These are phyloP conservation scores for Skeletonema grethae DNA, from an alignment of 108 stramenopile genomes.

Conservation along the genomic window DNA sequence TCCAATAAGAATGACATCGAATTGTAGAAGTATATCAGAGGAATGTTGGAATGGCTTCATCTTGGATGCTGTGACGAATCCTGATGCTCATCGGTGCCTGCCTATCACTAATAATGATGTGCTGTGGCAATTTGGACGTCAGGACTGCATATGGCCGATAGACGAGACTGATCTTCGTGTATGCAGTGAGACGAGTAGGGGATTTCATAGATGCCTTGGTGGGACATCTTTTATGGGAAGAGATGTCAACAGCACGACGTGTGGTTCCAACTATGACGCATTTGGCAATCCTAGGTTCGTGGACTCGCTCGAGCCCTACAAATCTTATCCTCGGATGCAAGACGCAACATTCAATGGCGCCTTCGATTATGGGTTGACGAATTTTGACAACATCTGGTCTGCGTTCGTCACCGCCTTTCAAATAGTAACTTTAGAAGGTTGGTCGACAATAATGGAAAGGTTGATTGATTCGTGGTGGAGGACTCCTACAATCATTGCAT, in stretches of 20 bases:
- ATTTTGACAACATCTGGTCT: constrained; percentile 56
- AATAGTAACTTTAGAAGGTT: constrained; percentile 77
- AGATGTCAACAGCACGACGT: constrained; percentile 13
- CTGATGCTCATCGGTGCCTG: constrained; percentile 47
- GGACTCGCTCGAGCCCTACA: constrained; percentile 29
- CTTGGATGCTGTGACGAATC: constrained; percentile 17
- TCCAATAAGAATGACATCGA: constrained; percentile 48
- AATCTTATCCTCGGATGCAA: constrained; percentile 29
- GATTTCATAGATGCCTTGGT: constrained; percentile 22
- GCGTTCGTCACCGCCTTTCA: constrained; percentile 72
- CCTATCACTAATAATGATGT: constrained; percentile 44
- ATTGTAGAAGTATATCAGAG: constrained; percentile 43
- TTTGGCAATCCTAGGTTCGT: constrained; percentile 45
- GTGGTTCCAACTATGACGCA: constrained; percentile 53
- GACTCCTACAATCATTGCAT: constrained; percentile 39
- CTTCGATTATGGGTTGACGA: constrained; percentile 65
- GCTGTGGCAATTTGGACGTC: constrained; percentile 33
- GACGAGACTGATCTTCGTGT: constrained; percentile 39
- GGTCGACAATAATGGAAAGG: constrained; percentile 64
- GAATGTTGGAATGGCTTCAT: constrained; percentile 46
- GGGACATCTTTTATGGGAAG: background rate
- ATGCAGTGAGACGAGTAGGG: constrained; percentile 24
- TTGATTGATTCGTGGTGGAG: constrained; percentile 39
- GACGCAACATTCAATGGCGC: constrained; percentile 28
- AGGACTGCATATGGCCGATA: constrained; percentile 59